These are phyloP conservation scores for Ophiosphaerella narmari DNA, from an alignment of 2,329 filamentous ascomycete species.

Conservation along the genomic window DNA sequence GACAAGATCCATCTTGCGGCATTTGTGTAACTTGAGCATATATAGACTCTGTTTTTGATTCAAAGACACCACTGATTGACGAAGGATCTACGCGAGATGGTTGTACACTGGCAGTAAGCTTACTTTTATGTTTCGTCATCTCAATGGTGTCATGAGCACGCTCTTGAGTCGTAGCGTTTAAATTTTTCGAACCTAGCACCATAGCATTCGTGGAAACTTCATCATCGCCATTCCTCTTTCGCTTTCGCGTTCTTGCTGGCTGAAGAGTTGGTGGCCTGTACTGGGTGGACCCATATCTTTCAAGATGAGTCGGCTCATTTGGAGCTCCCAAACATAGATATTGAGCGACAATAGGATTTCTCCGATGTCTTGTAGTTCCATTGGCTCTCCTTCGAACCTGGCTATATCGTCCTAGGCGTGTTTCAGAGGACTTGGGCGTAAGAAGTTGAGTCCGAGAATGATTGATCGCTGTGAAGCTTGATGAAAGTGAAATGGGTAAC, in stretches of 20 bases:
- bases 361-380: slow-evolving; percentile 4
- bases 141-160: too few relatives aligned
- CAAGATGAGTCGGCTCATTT: slow-evolving; percentile 22
- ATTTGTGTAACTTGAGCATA: too few relatives aligned
- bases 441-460: slow-evolving; percentile 10
- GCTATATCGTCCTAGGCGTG: slow-evolving; percentile 3
- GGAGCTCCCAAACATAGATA: slow-evolving; percentile 32
- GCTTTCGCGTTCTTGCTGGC: slow-evolving; percentile 15
- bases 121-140: too few relatives aligned
- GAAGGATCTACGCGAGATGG: too few relatives aligned
- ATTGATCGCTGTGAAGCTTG: slow-evolving; percentile 37
- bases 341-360: slow-evolving; percentile 31
- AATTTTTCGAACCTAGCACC: background rate
- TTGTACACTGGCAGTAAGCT: too few relatives aligned
- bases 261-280: slow-evolving; percentile 2
- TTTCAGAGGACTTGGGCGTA: slow-evolving; percentile 13
- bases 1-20: background rate
- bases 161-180: too few relatives aligned
- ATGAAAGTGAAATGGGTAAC: background rate
- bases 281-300: slow-evolving; percentile 17
- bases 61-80: too few relatives aligned
- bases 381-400: background rate
- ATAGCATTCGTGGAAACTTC: background rate
- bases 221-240: slow-evolving; percentile 1
- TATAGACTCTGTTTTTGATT: background rate